These are phyloP conservation scores for Polyplosphaeria fusca DNA, from an alignment of 495 filamentous ascomycete species.

Conservation along the genomic window DNA sequence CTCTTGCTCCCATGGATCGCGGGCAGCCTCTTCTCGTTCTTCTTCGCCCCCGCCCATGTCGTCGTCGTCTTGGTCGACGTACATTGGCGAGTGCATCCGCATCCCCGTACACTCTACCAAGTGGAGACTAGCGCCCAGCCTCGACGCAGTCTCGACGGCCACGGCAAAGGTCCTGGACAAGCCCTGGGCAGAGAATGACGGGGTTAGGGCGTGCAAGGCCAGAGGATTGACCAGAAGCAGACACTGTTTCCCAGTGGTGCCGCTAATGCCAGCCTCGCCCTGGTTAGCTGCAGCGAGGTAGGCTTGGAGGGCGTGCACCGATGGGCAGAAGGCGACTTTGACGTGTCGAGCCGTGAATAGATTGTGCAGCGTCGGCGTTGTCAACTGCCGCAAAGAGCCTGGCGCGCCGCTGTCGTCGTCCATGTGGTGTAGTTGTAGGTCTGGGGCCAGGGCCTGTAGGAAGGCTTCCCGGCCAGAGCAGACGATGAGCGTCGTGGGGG, in stretches of 20 bases:
- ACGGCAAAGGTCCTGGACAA: constrained; percentile 65
- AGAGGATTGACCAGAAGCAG: constrained; percentile 67
- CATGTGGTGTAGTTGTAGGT: constrained; percentile 25
- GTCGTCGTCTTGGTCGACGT: constrained; percentile 4
- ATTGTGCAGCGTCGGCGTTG: constrained; percentile 64
- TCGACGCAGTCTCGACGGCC: constrained; percentile 61
- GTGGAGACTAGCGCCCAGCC: constrained; percentile 23
- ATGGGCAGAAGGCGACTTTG: constrained; percentile 67
- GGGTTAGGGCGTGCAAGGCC: constrained; percentile 64
- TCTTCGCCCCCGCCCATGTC: not conserved
- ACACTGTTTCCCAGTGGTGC: constrained; percentile 25
- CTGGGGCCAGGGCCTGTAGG: constrained; percentile 47
- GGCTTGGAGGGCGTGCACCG: constrained; percentile 71
- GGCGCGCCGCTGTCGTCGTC: constrained; percentile 1
- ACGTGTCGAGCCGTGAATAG: constrained; percentile 65
- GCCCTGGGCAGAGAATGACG: constrained; percentile 82
- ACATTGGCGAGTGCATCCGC: constrained; percentile 15
- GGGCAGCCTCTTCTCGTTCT: constrained; percentile 1
- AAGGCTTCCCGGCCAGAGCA: constrained; percentile 67
- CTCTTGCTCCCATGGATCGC: constrained; percentile 42
- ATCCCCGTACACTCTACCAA: constrained; percentile 33
- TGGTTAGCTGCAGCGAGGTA: constrained; percentile 58
- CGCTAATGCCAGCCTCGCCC: constrained; percentile 1
- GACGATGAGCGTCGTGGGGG: constrained; percentile 62
- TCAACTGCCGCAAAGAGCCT: constrained; percentile 38